Conservation (phyloP, 2,329 filamentous ascomycete species). For the Chaetomium olivaceum region DNA sequence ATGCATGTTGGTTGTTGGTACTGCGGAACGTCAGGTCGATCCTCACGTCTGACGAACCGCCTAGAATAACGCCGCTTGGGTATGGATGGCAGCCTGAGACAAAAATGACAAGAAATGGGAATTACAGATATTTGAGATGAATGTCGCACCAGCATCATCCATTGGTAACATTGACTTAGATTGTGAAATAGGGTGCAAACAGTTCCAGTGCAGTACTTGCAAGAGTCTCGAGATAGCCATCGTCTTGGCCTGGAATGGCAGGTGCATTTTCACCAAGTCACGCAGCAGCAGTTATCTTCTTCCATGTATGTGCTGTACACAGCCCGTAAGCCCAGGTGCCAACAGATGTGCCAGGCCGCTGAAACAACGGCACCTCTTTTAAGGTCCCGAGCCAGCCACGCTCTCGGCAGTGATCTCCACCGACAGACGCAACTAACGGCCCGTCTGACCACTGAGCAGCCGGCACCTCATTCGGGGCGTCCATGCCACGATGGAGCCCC, state of each 20-base stretch:
- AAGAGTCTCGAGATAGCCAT: background rate
- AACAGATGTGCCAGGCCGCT: slow-evolving; percentile 2
- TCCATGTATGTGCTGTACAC: too few species aligned
- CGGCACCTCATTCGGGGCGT: background rate
- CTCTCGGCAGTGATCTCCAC: slow-evolving; percentile 21
- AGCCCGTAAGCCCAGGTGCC: background rate
- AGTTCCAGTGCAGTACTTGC: background rate
- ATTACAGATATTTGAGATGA: background rate
- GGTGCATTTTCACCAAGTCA: background rate
- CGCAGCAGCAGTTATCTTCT: background rate
- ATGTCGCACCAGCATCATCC: background rate
- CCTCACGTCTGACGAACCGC: background rate
- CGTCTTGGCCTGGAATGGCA: background rate
- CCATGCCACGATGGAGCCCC: slow-evolving; percentile 12
- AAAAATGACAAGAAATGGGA: background rate
- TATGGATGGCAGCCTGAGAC: background rate
- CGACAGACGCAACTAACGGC: background rate
- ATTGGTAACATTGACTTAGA: background rate
- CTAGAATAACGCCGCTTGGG: background rate
- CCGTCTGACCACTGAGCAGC: slow-evolving; percentile 13
- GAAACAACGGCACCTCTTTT: slow-evolving; percentile 9
- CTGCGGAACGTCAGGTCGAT: background rate
- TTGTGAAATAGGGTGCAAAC: background rate
- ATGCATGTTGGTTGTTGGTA: background rate
- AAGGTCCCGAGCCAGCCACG: slow-evolving; percentile 10